Evolutionary conservation across 805 yeast genomes (phyloP).

Genomic region (Metschnikowia koreensis): DNA sequence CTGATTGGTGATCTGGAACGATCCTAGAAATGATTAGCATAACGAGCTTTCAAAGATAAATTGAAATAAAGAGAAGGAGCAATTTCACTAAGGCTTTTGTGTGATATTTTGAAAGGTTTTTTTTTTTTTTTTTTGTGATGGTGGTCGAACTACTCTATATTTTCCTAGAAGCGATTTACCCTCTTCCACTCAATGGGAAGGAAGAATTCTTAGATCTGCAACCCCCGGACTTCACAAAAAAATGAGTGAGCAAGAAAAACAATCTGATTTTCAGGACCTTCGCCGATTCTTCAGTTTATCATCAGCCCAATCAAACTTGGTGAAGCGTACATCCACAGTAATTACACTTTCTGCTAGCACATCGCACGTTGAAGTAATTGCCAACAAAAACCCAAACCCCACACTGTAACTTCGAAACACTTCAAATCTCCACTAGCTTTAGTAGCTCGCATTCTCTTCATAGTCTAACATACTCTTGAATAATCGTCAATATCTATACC

Average conservation of each 20-base stretch:
- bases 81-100: background rate
- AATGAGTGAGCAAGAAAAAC: background rate
- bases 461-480: constrained; percentile 49
- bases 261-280: background rate
- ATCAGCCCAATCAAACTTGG: background rate
- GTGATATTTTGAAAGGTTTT: background rate
- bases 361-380: constrained; percentile 1
- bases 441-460: constrained; percentile 4
- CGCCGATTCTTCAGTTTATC: background rate
- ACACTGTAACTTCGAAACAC: background rate
- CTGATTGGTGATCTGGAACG: constrained; percentile 29
- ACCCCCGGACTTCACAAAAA: background rate
- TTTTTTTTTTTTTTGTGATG: background rate
- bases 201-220: background rate
- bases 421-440: background rate
- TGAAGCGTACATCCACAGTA: background rate
- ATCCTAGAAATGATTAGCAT: constrained; percentile 19
- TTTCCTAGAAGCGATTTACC: background rate
- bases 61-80: background rate
- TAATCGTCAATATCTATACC: constrained; percentile 63
- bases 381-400: background rate
- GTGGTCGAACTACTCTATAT: background rate
- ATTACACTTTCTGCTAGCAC: background rate
- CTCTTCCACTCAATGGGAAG: background rate
- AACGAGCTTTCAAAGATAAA: background rate